A percentile compares a stretch with the other conserved stretches of the same genome.
Evolutionary conservation across 805 yeast species (phyloP).

Genomic region (Cyberlindnera petersonii): DNA sequence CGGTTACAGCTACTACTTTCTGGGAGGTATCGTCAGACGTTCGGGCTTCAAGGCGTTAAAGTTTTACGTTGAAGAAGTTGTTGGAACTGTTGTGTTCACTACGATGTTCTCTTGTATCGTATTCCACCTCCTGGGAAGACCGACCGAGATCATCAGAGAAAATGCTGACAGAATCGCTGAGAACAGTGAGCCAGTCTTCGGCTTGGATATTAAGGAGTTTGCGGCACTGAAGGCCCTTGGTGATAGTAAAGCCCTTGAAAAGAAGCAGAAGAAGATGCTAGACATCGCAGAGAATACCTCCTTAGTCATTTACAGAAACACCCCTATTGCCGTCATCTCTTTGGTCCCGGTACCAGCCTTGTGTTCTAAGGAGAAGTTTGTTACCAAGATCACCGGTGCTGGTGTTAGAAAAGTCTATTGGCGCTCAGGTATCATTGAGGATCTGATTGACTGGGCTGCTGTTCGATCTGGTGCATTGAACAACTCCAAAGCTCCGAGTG

Average conservation of each 20-base stretch:
- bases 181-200: constrained; percentile 40
- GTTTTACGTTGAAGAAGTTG: constrained; percentile 19
- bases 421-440: constrained; percentile 58
- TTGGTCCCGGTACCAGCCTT: constrained; percentile 40
- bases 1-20: constrained; percentile 13
- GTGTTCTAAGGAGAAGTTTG: constrained; percentile 39
- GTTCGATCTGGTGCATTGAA: constrained; percentile 42
- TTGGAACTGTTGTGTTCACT: constrained; percentile 36
- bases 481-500: constrained; percentile 29
- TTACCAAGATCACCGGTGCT: constrained; percentile 50
- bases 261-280: constrained; percentile 28
- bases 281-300: constrained; percentile 46
- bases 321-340: constrained; percentile 64
- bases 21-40: constrained; percentile 13
- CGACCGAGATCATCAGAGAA: constrained; percentile 46
- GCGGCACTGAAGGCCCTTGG: constrained; percentile 31
- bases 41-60: constrained; percentile 19
- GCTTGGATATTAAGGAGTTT: constrained; percentile 47
- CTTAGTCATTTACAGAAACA: constrained; percentile 57
- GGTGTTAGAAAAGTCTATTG: constrained; percentile 68
- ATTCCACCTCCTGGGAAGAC: constrained; percentile 36
- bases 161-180: constrained; percentile 37
- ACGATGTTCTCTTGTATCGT: constrained; percentile 36
- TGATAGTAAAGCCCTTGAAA: constrained; percentile 17
- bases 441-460: constrained; percentile 60